A percentile compares a stretch with the other conserved stretches of the same genome.
Evolutionary conservation across 2,329 filamentous ascomycete genomes (phyloP).

Genomic region (Ophiostoma tasmaniense): DNA sequence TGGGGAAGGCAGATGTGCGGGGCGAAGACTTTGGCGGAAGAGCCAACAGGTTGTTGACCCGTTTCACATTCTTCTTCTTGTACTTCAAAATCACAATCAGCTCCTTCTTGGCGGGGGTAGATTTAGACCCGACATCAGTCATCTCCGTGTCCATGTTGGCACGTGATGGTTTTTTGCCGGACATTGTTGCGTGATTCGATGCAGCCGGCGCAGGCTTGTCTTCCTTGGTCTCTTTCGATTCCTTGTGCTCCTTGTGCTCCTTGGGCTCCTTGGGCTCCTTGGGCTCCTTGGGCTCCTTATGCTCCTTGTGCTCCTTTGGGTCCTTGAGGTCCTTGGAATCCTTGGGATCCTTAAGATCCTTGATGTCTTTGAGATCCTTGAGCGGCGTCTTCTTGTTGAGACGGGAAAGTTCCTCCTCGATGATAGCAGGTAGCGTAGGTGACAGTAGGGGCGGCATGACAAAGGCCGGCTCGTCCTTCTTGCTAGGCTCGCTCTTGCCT

Average conservation of each 20-base stretch:
- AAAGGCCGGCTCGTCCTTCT: conserved; percentile 32
- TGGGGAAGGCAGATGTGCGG: conserved; percentile 26
- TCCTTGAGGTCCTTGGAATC: neutral
- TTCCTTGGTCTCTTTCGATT: too few species aligned
- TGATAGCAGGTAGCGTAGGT: conserved; percentile 44
- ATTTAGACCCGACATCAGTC: conserved; percentile 1
- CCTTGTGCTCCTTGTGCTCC: too few species aligned
- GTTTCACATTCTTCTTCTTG: conserved; percentile 38
- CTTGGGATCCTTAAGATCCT: conserved; percentile 12
- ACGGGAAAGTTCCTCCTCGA: conserved; percentile 40
- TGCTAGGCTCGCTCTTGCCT: conserved; percentile 22
- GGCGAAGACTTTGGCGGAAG: conserved; percentile 33
- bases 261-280: too few species aligned
- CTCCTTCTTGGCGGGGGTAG: conserved; percentile 10
- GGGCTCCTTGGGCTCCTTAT: neutral
- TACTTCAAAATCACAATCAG: conserved; percentile 41
- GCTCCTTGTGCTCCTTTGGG: neutral
- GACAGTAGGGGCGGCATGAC: conserved; percentile 45
- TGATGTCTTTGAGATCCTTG: conserved; percentile 20
- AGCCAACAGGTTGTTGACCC: conserved; percentile 39
- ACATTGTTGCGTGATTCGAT: conserved; percentile 3
- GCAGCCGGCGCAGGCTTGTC: neutral
- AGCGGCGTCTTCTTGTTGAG: conserved; percentile 28
- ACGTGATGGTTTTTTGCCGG: conserved; percentile 30
- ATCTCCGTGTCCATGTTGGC: conserved; percentile 3